Evolutionary conservation across 768 basidiomycete species (phyloP).

Genomic region (Podaxis sp.): DNA sequence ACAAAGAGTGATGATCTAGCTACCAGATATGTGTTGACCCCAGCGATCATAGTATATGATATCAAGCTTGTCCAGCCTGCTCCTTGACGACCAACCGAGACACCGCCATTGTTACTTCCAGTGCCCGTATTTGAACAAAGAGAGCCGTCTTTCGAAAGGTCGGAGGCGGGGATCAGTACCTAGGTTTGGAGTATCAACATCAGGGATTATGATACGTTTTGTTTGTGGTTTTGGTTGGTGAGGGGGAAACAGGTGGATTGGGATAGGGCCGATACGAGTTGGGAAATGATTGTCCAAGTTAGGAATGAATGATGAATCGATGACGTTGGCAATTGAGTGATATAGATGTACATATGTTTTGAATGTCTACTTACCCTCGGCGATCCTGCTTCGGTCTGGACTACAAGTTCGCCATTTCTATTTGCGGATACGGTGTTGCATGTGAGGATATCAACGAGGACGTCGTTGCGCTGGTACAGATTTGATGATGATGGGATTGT

Average conservation of each 20-base stretch:
- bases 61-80: neutral
- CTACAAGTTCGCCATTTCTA: conserved; percentile 35
- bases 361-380: conserved; percentile 31
- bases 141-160: neutral
- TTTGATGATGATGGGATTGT: conserved; percentile 29
- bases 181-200: neutral
- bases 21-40: neutral
- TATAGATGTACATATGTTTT: neutral
- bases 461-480: conserved; percentile 35
- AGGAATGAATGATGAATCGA: neutral
- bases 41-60: neutral
- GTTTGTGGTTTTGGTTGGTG: neutral
- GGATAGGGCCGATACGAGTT: neutral
- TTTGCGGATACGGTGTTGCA: conserved; percentile 36
- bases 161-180: neutral
- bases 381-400: conserved; percentile 36
- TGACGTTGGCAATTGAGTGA: neutral
- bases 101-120: neutral
- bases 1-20: neutral
- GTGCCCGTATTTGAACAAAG: neutral
- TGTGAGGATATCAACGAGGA: conserved; percentile 49
- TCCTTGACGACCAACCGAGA: neutral
- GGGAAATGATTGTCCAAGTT: neutral
- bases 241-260: neutral
- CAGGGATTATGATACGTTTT: neutral